Conservation (phyloP, 176 grass and related monocot species). For the Areca catechu region DNA sequence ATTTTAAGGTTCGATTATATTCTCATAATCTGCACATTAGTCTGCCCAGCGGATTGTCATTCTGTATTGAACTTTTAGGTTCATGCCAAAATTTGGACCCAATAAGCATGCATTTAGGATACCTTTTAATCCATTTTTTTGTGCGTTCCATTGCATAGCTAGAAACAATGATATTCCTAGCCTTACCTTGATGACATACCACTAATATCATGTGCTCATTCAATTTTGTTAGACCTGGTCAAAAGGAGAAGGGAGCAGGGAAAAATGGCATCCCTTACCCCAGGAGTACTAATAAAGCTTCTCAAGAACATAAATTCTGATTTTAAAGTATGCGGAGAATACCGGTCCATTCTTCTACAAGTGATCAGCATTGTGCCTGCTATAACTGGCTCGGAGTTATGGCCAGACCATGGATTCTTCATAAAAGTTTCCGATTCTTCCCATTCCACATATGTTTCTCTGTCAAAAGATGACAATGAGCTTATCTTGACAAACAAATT, state of each 20-base stretch:
- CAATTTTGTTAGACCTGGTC: background rate
- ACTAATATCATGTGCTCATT: too few relatives aligned
- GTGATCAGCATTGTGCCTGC: conserved; percentile 96
- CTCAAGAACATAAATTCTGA: conserved; percentile 90
- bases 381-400: conserved; percentile 84
- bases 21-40: too few relatives aligned
- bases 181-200: too few relatives aligned
- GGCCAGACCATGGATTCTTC: conserved; percentile 97
- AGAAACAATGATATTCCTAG: too few relatives aligned
- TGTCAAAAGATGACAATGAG: conserved; percentile 95
- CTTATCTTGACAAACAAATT: conserved; percentile 91
- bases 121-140: too few relatives aligned
- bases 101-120: too few relatives aligned
- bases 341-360: conserved; percentile 96
- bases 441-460: conserved; percentile 88
- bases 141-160: too few relatives aligned
- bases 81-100: too few relatives aligned
- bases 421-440: conserved; percentile 98
- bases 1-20: too few relatives aligned
- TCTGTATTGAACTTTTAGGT: too few relatives aligned
- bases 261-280: conserved; percentile 92
- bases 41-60: too few relatives aligned
- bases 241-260: background rate
- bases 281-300: conserved; percentile 86
- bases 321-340: conserved; percentile 85